Evolutionary conservation across 805 yeast genomes (phyloP).

Genomic region (Maudiozyma barnettii): DNA sequence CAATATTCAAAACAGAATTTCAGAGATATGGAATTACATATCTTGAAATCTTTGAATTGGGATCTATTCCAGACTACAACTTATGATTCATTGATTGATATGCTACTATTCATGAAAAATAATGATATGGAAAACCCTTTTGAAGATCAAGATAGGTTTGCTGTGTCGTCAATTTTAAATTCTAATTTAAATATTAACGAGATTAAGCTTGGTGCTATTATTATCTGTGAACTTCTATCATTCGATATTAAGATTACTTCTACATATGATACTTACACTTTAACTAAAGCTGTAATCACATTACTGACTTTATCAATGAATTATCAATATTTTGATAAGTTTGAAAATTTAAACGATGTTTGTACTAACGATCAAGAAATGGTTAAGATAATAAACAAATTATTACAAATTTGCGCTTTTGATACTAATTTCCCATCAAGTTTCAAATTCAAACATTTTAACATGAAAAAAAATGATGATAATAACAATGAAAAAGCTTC

Average conservation of each 20-base stretch:
- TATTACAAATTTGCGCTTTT: conserved; percentile 16
- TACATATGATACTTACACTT: conserved; percentile 36
- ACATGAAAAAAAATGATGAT: conserved; percentile 2
- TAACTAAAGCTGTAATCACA: conserved; percentile 44
- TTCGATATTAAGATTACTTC: conserved; percentile 52
- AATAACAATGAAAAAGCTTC: neutral
- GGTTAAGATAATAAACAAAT: conserved; percentile 12
- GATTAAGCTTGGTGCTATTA: conserved; percentile 46
- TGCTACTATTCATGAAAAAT: conserved; percentile 31
- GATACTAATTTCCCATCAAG: conserved; percentile 23
- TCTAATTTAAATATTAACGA: conserved; percentile 29
- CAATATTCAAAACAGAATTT: conserved; percentile 48
- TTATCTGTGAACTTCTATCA: conserved; percentile 57
- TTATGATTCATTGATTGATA: conserved; percentile 53
- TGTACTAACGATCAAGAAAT: conserved; percentile 22
- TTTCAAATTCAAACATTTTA: conserved; percentile 24
- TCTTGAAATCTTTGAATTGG: conserved; percentile 58
- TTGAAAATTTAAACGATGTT: conserved; percentile 14
- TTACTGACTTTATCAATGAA: conserved; percentile 39
- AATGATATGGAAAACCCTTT: conserved; percentile 4
- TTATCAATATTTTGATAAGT: conserved; percentile 13
- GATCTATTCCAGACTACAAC: conserved; percentile 46
- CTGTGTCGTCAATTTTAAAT: conserved; percentile 8
- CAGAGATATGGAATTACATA: conserved; percentile 59
- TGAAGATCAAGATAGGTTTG: neutral